Percentiles rank a stretch among this genome's conserved stretches.
Conservation (phyloP, 306 rosid species). For the Sphenostylis stenocarpa region DNA sequence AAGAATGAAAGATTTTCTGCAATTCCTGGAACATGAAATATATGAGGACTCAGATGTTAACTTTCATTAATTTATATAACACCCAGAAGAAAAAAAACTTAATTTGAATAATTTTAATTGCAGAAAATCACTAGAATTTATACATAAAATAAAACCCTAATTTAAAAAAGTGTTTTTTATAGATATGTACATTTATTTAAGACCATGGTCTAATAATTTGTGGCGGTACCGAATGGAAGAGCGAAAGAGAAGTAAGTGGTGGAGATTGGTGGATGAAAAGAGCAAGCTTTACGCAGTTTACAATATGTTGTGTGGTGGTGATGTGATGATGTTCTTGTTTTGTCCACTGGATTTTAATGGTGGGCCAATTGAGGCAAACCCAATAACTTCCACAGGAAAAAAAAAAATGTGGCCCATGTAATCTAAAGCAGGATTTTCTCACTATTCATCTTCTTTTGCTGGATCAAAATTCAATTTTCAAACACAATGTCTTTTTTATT, state of each 20-base stretch:
- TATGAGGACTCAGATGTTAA: neutral
- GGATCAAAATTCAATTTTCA: neutral
- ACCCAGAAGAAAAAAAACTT: neutral
- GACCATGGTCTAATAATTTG: too few relatives aligned
- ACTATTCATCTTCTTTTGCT: too few relatives aligned
- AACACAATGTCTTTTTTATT: too few relatives aligned
- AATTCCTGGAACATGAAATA: neutral
- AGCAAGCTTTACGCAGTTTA: too few relatives aligned
- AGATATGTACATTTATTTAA: too few relatives aligned
- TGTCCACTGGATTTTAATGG: conserved; percentile 15
- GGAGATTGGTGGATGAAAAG: neutral
- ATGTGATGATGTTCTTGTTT: neutral
- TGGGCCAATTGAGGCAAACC: neutral
- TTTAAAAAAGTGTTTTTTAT: too few relatives aligned
- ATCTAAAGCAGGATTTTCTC: neutral
- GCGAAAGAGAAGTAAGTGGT: neutral
- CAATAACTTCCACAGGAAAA: neutral
- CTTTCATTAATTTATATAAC: neutral
- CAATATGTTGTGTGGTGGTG: neutral
- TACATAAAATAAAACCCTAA: too few relatives aligned
- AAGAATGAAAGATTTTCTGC: neutral
- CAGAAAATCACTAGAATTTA: too few relatives aligned
- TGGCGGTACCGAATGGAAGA: neutral
- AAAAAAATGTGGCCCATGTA: neutral
- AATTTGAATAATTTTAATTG: too few relatives aligned